Conservation (phyloP, 495 filamentous ascomycete genomes). For the Tuber microsphaerosporum region DNA sequence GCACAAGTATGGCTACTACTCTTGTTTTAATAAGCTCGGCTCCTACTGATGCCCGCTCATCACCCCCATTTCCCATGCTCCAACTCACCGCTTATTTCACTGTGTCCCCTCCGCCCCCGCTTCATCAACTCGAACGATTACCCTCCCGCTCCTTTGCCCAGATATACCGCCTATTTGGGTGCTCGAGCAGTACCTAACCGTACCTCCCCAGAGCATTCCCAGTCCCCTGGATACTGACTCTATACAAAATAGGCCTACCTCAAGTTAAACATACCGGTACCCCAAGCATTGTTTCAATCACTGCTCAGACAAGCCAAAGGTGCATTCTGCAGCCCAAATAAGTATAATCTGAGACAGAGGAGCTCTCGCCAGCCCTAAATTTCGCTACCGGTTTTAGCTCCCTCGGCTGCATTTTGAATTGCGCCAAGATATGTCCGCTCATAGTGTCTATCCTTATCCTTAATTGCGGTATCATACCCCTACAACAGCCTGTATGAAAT, state of each 20-base stretch:
- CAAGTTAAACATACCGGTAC: not conserved
- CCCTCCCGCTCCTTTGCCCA: not conserved
- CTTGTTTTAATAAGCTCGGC: not conserved
- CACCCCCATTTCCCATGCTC: not conserved
- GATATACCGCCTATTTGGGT: not conserved
- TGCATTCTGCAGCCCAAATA: not conserved
- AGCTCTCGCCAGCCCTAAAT: not conserved
- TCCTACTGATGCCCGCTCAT: not conserved
- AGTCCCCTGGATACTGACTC: not conserved
- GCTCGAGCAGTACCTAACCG: not conserved
- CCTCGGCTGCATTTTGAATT: not conserved
- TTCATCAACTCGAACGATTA: not conserved
- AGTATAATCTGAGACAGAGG: not conserved
- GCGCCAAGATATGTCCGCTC: not conserved
- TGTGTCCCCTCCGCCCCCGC: not conserved
- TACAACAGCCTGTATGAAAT: not conserved
- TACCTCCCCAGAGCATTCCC: not conserved
- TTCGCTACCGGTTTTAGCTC: constrained; percentile 4
- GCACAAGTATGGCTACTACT: not conserved
- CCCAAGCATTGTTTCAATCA: not conserved
- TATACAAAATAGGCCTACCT: not conserved
- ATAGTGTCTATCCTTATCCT: not conserved
- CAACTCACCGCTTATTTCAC: not conserved
- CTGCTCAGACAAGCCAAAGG: not conserved
- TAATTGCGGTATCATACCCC: not conserved